These are phyloP conservation scores for Fusarium sp. DNA, from an alignment of 2,329 filamentous ascomycete species.

Conservation along the genomic window DNA sequence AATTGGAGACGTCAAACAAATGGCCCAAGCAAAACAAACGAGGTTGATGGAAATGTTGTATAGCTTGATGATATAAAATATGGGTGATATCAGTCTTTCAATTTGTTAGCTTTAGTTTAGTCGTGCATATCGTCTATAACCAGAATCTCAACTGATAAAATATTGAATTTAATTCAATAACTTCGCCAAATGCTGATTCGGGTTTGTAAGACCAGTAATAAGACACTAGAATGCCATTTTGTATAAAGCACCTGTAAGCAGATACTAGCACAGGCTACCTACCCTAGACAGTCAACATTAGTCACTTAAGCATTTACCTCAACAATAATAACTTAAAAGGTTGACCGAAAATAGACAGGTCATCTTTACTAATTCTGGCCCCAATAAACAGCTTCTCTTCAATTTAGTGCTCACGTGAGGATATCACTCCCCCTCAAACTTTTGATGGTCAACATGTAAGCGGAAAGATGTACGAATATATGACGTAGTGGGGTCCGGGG, in stretches of 20 bases:
- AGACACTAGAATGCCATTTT: no score
- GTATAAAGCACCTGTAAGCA: no score
- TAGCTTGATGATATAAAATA: neutral
- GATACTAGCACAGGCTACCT: no score
- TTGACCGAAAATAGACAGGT: neutral
- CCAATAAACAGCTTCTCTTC: neutral
- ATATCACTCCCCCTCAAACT: neutral
- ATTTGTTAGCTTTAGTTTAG: no score
- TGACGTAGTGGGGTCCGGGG: neutral
- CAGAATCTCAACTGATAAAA: no score
- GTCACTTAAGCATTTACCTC: neutral
- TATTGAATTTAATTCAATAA: no score
- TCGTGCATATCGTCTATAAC: no score
- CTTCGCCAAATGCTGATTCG: no score
- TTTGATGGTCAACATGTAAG: neutral
- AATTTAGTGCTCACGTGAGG: neutral
- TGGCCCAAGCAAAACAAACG: neutral
- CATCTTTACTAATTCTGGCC: neutral
- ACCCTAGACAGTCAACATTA: neutral
- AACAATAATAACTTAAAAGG: no score
- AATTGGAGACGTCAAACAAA: conserved; percentile 38
- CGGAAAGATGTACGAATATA: neutral
- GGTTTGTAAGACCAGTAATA: no score
- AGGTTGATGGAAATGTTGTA: neutral
- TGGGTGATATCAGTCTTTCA: no score